These are phyloP conservation scores for Capsella rubella DNA, from an alignment of 441 rosid species.

Conservation along the genomic window DNA sequence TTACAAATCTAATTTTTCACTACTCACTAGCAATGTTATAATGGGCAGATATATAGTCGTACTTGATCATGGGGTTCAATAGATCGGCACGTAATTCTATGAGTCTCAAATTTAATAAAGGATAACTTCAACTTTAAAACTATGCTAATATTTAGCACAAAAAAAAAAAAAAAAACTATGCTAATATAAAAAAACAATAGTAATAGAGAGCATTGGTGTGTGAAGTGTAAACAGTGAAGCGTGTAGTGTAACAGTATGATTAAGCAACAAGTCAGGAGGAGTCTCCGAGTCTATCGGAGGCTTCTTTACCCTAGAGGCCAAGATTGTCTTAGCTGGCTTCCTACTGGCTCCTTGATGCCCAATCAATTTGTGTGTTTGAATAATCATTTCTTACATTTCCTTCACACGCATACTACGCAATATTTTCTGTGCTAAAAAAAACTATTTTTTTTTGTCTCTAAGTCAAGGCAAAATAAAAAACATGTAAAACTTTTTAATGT, in stretches of 20 bases:
- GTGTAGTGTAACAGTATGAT: constrained; percentile 40
- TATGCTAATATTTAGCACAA: no score
- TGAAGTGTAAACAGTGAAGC: constrained; percentile 44
- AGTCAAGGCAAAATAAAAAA: neutral
- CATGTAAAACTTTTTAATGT: constrained; percentile 10
- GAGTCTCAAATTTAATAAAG: no score
- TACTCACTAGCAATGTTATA: no score
- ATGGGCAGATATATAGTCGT: no score
- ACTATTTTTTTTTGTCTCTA: neutral
- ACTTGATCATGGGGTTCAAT: no score
- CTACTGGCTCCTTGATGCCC: constrained; percentile 33
- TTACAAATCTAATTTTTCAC: no score
- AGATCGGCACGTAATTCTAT: no score
- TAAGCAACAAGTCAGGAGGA: constrained; percentile 47
- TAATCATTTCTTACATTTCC: constrained; percentile 23
- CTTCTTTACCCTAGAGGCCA: constrained; percentile 18
- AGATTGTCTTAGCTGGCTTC: constrained; percentile 40
- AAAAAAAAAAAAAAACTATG: no score
- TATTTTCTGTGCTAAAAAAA: neutral
- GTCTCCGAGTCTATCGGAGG: constrained; percentile 43
- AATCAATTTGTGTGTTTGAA: constrained; percentile 7
- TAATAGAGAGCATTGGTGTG: constrained; percentile 16
- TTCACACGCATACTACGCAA: constrained; percentile 10
- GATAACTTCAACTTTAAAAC: neutral
- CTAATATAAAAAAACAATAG: neutral